These are phyloP conservation scores for Hymenoscyphus repandus DNA, from an alignment of 2,329 filamentous ascomycete species.

Conservation along the genomic window DNA sequence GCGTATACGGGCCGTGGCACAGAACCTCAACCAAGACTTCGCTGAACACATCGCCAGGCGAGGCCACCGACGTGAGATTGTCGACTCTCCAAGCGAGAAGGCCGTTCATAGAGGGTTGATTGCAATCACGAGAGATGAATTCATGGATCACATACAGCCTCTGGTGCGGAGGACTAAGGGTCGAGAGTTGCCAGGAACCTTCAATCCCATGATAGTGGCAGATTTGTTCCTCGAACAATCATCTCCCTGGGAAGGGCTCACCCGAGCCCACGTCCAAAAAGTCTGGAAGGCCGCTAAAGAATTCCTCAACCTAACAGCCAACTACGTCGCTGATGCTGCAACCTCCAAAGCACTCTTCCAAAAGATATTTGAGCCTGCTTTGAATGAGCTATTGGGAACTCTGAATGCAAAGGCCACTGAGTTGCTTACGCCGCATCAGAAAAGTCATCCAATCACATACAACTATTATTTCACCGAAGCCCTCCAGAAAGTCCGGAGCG, in stretches of 20 bases:
- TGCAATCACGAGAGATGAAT: constrained; percentile 28
- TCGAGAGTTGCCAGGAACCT: constrained; percentile 57
- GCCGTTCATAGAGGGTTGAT: background rate
- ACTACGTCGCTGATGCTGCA: constrained; percentile 35
- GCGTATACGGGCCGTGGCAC: constrained; percentile 49
- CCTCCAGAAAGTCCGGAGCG: constrained; percentile 24
- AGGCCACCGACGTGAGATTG: constrained; percentile 37
- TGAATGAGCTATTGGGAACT: constrained; percentile 33
- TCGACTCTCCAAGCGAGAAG: constrained; percentile 19
- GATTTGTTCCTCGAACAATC: constrained; percentile 58
- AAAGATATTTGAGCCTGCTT: constrained; percentile 36
- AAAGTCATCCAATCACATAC: constrained; percentile 48
- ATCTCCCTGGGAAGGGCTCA: constrained; percentile 43
- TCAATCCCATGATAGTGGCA: constrained; percentile 52
- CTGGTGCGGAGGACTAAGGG: no score
- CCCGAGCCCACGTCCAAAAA: constrained; percentile 32
- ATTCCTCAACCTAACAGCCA: constrained; percentile 34
- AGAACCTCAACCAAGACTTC: constrained; percentile 45
- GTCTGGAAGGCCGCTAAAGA: constrained; percentile 31
- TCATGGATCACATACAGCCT: constrained; percentile 36
- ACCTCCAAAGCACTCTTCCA: constrained; percentile 35
- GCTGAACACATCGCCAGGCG: no score
- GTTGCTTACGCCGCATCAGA: constrained; percentile 42
- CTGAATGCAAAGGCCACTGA: constrained; percentile 39
- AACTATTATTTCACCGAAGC: constrained; percentile 41